Percentiles rank a stretch among this genome's conserved stretches.
Conservation (phyloP, 257 asterid genomes). For the Solanum acaule region DNA sequence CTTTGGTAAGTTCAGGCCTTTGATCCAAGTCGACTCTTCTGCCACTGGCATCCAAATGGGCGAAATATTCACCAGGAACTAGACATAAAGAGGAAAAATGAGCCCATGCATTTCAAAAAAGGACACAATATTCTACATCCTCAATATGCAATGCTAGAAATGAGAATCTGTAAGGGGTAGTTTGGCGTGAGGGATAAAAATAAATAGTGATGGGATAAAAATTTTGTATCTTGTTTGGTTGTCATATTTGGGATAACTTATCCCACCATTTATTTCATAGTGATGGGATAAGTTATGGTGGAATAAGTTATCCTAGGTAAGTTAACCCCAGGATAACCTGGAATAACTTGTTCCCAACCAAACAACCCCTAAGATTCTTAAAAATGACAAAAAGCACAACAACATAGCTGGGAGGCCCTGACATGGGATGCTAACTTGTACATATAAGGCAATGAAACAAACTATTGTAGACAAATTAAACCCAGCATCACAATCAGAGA, state of each 20-base stretch:
- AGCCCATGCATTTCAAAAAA: constrained; percentile 6
- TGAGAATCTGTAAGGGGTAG: not conserved
- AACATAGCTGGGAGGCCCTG: not conserved
- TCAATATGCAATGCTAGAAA: not conserved
- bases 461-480: not conserved
- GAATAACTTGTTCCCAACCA: no score
- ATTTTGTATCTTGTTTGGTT: no score
- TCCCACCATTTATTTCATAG: no score
- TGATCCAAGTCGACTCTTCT: constrained; percentile 75
- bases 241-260: no score
- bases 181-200: no score
- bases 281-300: no score
- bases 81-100: constrained; percentile 23
- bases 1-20: constrained; percentile 80
- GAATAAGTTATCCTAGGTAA: no score
- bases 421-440: not conserved
- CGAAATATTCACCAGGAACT: constrained; percentile 78
- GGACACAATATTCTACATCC: not conserved
- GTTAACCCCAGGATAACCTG: no score
- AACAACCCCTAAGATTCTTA: not conserved
- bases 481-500: not conserved
- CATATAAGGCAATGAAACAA: not conserved
- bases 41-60: constrained; percentile 69
- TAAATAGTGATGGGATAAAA: no score
- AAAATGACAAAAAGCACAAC: not conserved